Percentiles rank a stretch among this genome's conserved stretches.
Conservation (phyloP, 2,329 filamentous ascomycete species). For the Colletotrichum cordylinicola region DNA sequence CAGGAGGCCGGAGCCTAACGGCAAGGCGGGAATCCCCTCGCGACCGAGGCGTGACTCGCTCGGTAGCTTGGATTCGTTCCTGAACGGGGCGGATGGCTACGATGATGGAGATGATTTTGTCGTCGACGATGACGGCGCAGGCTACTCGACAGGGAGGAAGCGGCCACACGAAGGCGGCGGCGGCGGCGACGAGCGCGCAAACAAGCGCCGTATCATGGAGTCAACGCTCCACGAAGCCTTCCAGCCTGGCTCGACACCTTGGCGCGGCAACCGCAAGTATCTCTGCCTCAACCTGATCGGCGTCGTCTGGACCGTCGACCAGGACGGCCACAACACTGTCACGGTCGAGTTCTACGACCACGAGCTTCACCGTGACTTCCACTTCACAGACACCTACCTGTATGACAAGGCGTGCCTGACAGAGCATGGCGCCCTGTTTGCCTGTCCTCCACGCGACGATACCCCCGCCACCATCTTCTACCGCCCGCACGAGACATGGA, state of each 20-base stretch:
- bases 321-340: conserved; percentile 91
- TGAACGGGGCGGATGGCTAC: conserved; percentile 63
- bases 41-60: conserved; percentile 65
- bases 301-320: conserved; percentile 96
- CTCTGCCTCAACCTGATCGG: conserved; percentile 92
- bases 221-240: conserved; percentile 83
- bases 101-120: conserved; percentile 80
- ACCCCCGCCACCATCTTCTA: conserved; percentile 87
- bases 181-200: conserved; percentile 44
- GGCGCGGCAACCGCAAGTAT: conserved; percentile 93
- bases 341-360: conserved; percentile 98
- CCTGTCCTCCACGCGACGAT: conserved; percentile 68
- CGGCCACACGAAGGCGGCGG: conserved; percentile 56
- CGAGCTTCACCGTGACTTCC: conserved; percentile 89
- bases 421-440: conserved; percentile 85
- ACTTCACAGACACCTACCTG: conserved; percentile 94
- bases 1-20: conserved; percentile 49
- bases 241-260: conserved; percentile 93
- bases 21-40: conserved; percentile 11
- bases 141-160: conserved; percentile 73
- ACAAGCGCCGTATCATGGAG: conserved; percentile 55
- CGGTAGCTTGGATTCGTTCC: conserved; percentile 84
- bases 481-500: conserved; percentile 97
- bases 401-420: conserved; percentile 96
- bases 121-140: conserved; percentile 92